Conservation (phyloP, 2,329 filamentous ascomycete species). For the Hypoxylon sp. region DNA sequence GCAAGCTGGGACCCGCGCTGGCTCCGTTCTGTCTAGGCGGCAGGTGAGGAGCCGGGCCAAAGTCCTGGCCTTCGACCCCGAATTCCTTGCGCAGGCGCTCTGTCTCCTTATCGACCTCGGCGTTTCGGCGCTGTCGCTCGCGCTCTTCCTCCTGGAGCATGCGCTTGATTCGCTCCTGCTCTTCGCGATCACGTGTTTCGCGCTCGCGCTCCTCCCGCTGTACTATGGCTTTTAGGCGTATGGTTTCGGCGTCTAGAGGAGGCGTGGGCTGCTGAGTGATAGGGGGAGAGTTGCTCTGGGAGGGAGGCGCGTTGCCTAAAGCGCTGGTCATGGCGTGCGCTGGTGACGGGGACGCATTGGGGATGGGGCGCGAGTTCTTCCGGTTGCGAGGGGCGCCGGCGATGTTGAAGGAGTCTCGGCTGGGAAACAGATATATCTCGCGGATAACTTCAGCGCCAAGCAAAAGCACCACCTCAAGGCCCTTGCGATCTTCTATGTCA, state of each 20-base stretch:
- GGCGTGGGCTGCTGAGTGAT: constrained; percentile 40
- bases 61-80: constrained; percentile 62
- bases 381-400: constrained; percentile 53
- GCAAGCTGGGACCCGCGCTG: constrained; percentile 40
- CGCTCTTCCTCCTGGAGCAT: constrained; percentile 74
- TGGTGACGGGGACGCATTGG: constrained; percentile 41
- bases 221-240: constrained; percentile 68
- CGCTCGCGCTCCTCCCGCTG: constrained; percentile 64
- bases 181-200: constrained; percentile 62
- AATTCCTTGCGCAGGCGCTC: constrained; percentile 77
- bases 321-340: constrained; percentile 53
- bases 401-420: constrained; percentile 82
- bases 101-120: constrained; percentile 79
- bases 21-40: constrained; percentile 46
- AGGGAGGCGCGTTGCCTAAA: constrained; percentile 53
- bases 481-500: constrained; percentile 93
- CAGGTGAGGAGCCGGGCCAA: constrained; percentile 45
- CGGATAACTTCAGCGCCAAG: constrained; percentile 70
- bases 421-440: constrained; percentile 70
- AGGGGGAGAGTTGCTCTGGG: constrained; percentile 47
- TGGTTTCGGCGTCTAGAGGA: constrained; percentile 76
- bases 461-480: constrained; percentile 82
- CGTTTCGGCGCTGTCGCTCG: constrained; percentile 64
- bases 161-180: constrained; percentile 66
- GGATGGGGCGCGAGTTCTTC: constrained; percentile 56